Evolutionary conservation across 805 yeast species (phyloP), one percentile per base, ranked within the genome.

Genomic region (Candida coleopterorum): DNA sequence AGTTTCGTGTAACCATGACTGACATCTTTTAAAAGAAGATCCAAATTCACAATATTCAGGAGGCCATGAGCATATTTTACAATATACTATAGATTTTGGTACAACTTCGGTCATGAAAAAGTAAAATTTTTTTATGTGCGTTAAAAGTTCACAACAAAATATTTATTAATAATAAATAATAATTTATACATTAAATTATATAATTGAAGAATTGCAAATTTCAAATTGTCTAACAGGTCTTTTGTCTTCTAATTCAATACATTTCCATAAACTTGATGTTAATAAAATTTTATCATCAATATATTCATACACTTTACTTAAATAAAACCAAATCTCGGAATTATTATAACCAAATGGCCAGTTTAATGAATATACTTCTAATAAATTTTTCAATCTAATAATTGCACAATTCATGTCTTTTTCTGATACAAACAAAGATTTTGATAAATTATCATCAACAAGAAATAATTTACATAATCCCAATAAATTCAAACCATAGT

Each of bases 11-110:
- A 90, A 70, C 95, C 96, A 87, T 16, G 73, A 77, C 50, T 84
- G 86, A 64, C 97, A 89, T 53, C 85, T 77, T 54, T 80, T 81
- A 59, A 85, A 72, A 18, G 79, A 64, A 31, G 83, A 85, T 9
- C 95, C 93, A 55, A 89, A 89, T 56, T 90, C 97, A 64, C 97
- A 89, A 63, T 80, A 89, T 60, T 76, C 96, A 4, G 86, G 86
- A n/a, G 96, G 95, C 53, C 74, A 80, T 1, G 86, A 63, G 56
- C 96, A 86, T 10, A 85, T 74, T 4, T 77, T 87, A 56, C 96
- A 86, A 62, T 86, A 86, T 11, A 72, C 52, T 15, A 80, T 75
- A 9, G 42, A 15, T 38, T 42, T 55, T n/a, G 71, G 62, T 18
- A 26, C 35, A n/a, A 44, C 39, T 39, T 43, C 45, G 3, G 48